A percentile compares a stretch with the other conserved stretches of the same genome.
These are phyloP conservation scores for Solanum hybrid DNA, from an alignment of 305 asterid genomes.

Conservation along the genomic window DNA sequence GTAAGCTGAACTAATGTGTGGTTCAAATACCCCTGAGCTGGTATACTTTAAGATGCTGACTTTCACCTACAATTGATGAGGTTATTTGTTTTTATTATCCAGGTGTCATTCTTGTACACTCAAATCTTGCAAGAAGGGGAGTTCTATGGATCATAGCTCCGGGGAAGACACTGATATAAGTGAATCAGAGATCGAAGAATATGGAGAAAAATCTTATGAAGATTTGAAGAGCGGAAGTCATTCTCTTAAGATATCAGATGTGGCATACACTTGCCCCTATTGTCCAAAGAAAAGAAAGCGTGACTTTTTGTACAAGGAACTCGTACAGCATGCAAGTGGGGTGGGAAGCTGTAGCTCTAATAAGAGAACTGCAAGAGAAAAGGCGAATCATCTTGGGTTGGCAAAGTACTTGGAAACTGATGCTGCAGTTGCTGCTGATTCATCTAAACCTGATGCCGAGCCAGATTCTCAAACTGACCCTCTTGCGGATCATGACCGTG, in stretches of 20 bases:
- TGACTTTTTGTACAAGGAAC: constrained; percentile 35
- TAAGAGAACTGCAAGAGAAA: constrained; percentile 48
- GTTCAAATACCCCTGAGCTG: neutral
- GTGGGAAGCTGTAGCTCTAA: constrained; percentile 41
- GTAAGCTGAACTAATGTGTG: constrained; percentile 4
- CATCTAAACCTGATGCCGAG: constrained; percentile 3
- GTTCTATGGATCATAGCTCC: constrained; percentile 24
- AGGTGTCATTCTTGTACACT: neutral
- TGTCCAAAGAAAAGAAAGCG: constrained; percentile 67
- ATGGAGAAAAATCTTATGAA: constrained; percentile 15
- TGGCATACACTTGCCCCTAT: constrained; percentile 54
- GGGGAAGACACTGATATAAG: constrained; percentile 28
- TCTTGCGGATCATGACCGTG: constrained; percentile 35
- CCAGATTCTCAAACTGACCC: constrained; percentile 10
- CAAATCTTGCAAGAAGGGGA: constrained; percentile 15
- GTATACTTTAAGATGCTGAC: neutral
- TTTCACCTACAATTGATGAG: neutral
- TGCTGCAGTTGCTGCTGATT: constrained; percentile 8
- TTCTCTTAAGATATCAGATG: constrained; percentile 31
- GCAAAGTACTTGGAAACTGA: constrained; percentile 54
- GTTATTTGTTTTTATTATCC: neutral
- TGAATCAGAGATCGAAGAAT: constrained; percentile 30
- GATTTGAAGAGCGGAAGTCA: constrained; percentile 18
- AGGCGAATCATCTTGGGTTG: constrained; percentile 57
- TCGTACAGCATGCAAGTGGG: constrained; percentile 56